A percentile compares a stretch with the other conserved stretches of the same genome.
Conservation (phyloP, 495 filamentous ascomycete genomes). For the Aspergillus affinis region DNA sequence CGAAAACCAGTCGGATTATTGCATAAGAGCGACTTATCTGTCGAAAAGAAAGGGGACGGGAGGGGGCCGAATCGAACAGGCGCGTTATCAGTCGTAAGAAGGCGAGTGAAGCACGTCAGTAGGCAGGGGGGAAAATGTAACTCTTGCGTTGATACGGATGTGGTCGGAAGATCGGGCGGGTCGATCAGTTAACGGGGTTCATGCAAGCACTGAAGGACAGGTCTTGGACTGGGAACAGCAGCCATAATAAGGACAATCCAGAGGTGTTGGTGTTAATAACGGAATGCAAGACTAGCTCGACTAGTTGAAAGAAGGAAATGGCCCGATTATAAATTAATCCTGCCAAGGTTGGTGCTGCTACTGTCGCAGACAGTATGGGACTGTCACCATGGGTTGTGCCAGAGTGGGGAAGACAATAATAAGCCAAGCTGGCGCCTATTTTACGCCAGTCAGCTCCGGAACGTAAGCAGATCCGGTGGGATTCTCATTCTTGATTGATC, state of each 20-base stretch:
- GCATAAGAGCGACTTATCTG: constrained; percentile 28
- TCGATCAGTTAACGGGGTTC: neutral
- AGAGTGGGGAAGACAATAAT: neutral
- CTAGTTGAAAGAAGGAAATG: neutral
- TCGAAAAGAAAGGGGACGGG: neutral
- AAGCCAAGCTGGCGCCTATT: neutral
- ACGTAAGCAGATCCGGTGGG: neutral
- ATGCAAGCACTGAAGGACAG: neutral
- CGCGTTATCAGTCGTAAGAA: neutral
- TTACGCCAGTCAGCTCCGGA: neutral
- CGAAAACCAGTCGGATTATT: constrained; percentile 18
- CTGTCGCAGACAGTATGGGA: neutral
- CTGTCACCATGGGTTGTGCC: too few relatives aligned
- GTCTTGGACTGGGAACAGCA: neutral
- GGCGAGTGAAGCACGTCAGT: constrained; percentile 1
- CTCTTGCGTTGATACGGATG: constrained; percentile 4
- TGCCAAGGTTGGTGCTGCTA: neutral
- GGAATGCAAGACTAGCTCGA: neutral
- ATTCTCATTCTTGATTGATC: neutral
- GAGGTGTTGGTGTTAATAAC: neutral
- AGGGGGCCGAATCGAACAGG: neutral
- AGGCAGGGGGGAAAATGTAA: constrained; percentile 1
- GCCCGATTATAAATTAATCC: neutral
- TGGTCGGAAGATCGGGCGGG: constrained; percentile 8
- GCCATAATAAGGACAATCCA: neutral